Evolutionary conservation across 1,284 basidiomycete genomes (phyloP).

Genomic region (Ceratobasidium sp.): DNA sequence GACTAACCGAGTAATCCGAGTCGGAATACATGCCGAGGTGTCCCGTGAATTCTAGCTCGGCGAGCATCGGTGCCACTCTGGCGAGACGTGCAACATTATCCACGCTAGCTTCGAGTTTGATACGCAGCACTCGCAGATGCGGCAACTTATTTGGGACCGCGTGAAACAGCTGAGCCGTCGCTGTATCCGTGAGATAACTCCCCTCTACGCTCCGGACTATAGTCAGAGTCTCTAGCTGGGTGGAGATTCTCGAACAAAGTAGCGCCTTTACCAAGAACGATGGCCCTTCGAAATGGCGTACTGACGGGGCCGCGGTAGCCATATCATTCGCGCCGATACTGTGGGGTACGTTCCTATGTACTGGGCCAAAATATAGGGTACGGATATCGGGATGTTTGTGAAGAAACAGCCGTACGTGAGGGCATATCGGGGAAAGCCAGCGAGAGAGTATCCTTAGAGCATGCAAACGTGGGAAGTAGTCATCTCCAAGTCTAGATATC

Average conservation of each 20-base stretch:
- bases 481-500: not conserved
- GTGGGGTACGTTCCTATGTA: not conserved
- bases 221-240: not conserved
- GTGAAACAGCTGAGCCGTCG: not conserved
- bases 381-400: not conserved
- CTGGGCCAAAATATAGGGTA: not conserved
- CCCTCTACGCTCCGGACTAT: not conserved
- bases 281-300: not conserved
- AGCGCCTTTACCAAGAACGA: not conserved
- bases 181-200: too few relatives aligned
- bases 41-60: not conserved
- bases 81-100: not conserved
- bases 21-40: too few relatives aligned
- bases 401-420: not conserved
- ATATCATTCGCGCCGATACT: not conserved
- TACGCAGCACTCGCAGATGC: not conserved
- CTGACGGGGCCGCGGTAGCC: not conserved
- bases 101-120: not conserved
- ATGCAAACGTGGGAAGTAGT: not conserved
- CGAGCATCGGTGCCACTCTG: not conserved
- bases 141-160: not conserved
- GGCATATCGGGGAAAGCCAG: not conserved
- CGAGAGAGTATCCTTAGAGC: not conserved
- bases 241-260: not conserved
- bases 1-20: not conserved